phyloP scores from a whole-genome alignment of 73 alveolate genomes.

The Tetrahymena borealis region DNA sequence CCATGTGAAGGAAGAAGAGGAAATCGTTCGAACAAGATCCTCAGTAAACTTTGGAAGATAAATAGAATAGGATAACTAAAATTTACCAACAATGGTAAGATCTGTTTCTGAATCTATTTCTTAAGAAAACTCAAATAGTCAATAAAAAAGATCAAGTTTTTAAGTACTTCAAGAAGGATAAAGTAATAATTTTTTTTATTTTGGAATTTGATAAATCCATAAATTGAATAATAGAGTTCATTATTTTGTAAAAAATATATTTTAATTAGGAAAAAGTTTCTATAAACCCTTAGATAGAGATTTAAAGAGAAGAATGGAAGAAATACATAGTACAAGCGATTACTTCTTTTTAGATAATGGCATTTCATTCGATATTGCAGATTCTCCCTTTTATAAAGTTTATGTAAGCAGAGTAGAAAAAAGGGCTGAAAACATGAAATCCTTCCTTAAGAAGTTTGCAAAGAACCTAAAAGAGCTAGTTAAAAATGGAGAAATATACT shows the following conservation, averaged over 20 bases:
- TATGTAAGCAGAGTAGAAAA: background rate
- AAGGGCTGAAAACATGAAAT: background rate
- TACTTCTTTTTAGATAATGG: background rate
- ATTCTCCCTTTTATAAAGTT: background rate
- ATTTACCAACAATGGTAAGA: too few species aligned
- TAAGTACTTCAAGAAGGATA: background rate
- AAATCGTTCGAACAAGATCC: background rate
- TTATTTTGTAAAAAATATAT: background rate
- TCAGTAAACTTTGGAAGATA: background rate
- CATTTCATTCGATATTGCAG: background rate
- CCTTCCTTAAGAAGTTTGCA: background rate
- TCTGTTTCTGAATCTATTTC: background rate
- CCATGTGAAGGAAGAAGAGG: background rate
- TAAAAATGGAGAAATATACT: background rate
- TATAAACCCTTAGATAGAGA: background rate
- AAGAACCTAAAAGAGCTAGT: background rate
- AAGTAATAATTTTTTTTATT: background rate
- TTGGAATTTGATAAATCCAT: too few species aligned
- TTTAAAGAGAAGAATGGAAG: background rate
- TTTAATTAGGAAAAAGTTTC: background rate
- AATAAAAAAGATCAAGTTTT: background rate
- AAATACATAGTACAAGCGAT: background rate
- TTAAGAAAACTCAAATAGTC: background rate
- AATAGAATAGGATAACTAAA: background rate
- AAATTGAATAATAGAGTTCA: too few species aligned